Evolutionary conservation across 1,284 basidiomycete species (phyloP), one percentile per base, ranked within the genome.

Genomic region (Mycena citricolor): DNA sequence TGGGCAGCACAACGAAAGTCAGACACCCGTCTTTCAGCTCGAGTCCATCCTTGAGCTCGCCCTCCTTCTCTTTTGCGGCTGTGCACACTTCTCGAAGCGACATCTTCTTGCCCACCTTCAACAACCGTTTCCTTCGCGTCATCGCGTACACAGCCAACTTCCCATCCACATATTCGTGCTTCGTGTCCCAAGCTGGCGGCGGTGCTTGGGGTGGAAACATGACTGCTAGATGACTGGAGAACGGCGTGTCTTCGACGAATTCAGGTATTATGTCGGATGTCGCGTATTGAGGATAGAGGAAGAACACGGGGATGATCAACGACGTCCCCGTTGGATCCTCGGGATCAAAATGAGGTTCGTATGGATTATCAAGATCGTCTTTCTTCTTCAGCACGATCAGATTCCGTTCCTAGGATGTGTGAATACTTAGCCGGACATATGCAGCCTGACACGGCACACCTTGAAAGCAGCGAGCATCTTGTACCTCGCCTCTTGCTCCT

Each of bases 31-130:
- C 92, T 52, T 82, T 83, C 45, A 98, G 61, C 56, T 93, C 86
- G 36, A 97, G 59, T 0, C 94, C 94, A 64, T 95, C 94, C 55
- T 62, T 69, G 19, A 74, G 69, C 30, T 78, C 75, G 0, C 79
- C 81, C 5, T 75, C 71, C 56, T 81, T 81, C 4, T 66, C 76
- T 51, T 75, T 76, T 0, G 83, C 78, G 2, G 76, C 76, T 43
- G 73, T 73, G 50, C 83, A 83, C 5, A 94, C 81, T 60, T 94
- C 86, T 28, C 78, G 69, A 49, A 98, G 66, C 3, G 85, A 86
- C 77, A 94, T 83, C 61, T 89, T 91, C 66, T 85, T 88, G 3
- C 94, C 94, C 8, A 95, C 77, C 64, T 94, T 97, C 51, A 99
- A 68, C 40, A 98, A 66, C 23, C 92, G 73, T 56, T 81, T 83